Percentiles rank a stretch among this genome's conserved stretches.
Evolutionary conservation across 495 filamentous ascomycete genomes (phyloP).

Genomic region (Penicillium dipodomyicola): DNA sequence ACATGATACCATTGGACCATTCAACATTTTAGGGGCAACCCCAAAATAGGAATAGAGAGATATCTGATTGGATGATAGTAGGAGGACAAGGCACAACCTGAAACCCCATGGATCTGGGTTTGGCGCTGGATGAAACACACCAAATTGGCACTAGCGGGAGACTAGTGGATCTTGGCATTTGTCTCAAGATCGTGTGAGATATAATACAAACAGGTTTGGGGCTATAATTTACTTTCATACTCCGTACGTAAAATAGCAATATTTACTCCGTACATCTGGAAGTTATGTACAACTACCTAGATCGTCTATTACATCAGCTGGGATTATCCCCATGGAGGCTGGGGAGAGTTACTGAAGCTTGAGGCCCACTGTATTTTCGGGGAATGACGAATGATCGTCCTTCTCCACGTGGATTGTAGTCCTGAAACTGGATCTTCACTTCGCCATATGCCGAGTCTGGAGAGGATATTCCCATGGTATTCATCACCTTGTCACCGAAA

Average conservation of each 20-base stretch:
- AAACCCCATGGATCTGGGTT: slow-evolving; percentile 32
- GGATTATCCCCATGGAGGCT: not conserved
- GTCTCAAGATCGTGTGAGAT: not conserved
- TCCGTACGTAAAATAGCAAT: no score
- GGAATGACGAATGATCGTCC: slow-evolving; percentile 12
- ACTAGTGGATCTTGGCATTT: slow-evolving; percentile 20
- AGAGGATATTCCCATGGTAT: not conserved
- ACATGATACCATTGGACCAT: not conserved
- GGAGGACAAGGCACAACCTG: slow-evolving; percentile 13
- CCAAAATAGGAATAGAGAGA: not conserved
- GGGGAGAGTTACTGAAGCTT: not conserved
- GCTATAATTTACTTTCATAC: no score
- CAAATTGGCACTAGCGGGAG: slow-evolving; percentile 20
- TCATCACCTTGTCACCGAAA: not conserved
- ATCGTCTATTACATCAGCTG: no score
- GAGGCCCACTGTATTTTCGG: slow-evolving; percentile 1
- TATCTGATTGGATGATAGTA: not conserved
- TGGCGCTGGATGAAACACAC: slow-evolving; percentile 27
- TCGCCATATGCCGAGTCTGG: not conserved
- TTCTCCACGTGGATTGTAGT: slow-evolving; percentile 19
- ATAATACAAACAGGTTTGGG: no score
- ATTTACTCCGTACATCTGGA: no score
- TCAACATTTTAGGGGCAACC: not conserved
- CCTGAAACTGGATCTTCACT: slow-evolving; percentile 20
- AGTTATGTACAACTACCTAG: no score